Evolutionary conservation across 2,329 filamentous ascomycete genomes (phyloP).

Genomic region (Lasiodiplodia sp.): DNA sequence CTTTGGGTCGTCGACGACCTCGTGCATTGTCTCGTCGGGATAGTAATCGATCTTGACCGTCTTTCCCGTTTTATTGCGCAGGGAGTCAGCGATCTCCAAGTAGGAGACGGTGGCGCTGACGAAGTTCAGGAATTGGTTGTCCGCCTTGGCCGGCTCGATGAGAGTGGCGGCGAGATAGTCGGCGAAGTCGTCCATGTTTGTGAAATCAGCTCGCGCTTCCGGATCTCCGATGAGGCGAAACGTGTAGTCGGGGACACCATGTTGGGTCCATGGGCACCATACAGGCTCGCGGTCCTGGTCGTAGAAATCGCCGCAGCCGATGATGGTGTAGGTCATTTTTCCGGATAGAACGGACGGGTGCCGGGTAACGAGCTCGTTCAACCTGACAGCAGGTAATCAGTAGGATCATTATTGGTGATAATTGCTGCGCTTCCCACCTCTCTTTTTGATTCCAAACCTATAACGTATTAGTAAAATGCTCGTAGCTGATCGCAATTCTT

Average conservation of each 20-base stretch:
- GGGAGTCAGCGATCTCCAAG: constrained; percentile 34
- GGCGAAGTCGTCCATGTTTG: constrained; percentile 39
- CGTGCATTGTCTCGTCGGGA: constrained; percentile 34
- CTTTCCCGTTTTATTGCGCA: constrained; percentile 35
- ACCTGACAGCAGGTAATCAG: constrained; percentile 34
- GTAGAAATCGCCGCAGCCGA: constrained; percentile 44
- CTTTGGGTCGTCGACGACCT: constrained; percentile 17
- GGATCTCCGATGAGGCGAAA: constrained; percentile 38
- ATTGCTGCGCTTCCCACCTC: neutral
- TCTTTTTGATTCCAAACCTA: constrained; percentile 16
- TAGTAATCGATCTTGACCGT: constrained; percentile 32
- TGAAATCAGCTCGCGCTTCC: constrained; percentile 37
- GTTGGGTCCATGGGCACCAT: constrained; percentile 40
- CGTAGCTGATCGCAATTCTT: neutral
- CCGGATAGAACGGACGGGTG: constrained; percentile 36
- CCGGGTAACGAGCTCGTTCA: constrained; percentile 33
- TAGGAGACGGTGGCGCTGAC: constrained; percentile 38
- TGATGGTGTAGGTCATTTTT: constrained; percentile 42
- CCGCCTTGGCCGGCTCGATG: constrained; percentile 34
- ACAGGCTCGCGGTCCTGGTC: constrained; percentile 39
- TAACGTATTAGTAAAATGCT: neutral
- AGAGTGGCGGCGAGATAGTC: constrained; percentile 38
- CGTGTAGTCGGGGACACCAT: constrained; percentile 33
- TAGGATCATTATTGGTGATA: neutral
- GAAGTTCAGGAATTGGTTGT: constrained; percentile 38